Base-by-base conservation (phyloP, 768 basidiomycete species). In the Hericium erinaceus region DNA sequence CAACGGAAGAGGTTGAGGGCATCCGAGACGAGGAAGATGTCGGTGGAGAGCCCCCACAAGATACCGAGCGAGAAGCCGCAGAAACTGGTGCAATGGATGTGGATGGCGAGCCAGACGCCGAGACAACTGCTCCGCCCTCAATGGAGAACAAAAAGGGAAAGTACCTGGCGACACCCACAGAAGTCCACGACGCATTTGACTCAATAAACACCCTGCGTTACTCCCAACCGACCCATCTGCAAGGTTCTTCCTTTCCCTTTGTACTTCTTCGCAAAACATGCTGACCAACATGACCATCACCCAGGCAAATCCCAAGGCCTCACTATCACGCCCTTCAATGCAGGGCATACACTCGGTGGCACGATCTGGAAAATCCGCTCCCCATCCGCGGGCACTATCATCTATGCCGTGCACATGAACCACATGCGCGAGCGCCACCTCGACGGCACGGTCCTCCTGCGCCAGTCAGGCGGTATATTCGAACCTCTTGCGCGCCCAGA, bases 291-390 rank as follows among this genome's bases (percentile, higher is more conserved):
- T 33, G 33, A 7, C 6, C 33, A 8, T 2, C 9, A 10, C 4
- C 18, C 40, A 71, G 90, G 92, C 53, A 91, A 93, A 75, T 92
- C 90, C 66, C 89, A 94, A 68, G 92, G 92, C 16, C 74, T 95
- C 65, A 95, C 93, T 2, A 90, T 99, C 61, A 95, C 94, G 16
- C 93, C 97, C 1, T 97, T 94, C 72, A 88, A 90, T 65, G 89
- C 93, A 12, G 97, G 95, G 0, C 95, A 98, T 69, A 92, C 92
- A 0, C 80, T 99, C 15, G 97, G 97, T 59, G 97, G 95, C 48
- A 92, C 95, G 5, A 89, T 99, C 61, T 98, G 94, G 94, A 98
- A 98, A 68, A 89, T 99, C 60, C 85, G 97, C n/a, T 98, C 95
- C 0, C 94, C 97, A 2, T 93, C 94, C 0, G 91, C 92, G 11